Base-by-base conservation (phyloP, 306 rosid species). In the Vigna radiata region DNA sequence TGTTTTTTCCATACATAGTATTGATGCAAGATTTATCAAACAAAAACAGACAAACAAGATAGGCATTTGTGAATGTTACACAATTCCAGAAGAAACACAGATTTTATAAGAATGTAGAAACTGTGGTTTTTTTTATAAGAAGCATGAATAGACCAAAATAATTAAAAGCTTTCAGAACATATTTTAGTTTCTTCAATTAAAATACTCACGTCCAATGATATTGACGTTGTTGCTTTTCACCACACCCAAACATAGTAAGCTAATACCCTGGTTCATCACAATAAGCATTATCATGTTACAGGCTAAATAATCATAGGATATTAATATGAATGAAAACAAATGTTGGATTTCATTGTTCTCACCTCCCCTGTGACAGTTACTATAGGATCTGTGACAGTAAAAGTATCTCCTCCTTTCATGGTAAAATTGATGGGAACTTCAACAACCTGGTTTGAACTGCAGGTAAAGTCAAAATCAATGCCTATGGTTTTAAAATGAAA, bases 131-230 rank as follows among this genome's bases (percentile, higher is more conserved):
- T 17, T 63, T 1, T 2, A 64, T 14, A 54, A 67, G 49, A 77
- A 55, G 49, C 75, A 67, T 53, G 37, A 36, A 52, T 52, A 25
- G 33, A 43, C 19, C 5, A 76, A 71, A 52, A 23, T 7, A 43
- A 76, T 10, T 43, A n/a, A 60, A 50, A 59, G 46, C 21, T 82
- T 53, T 46, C 64, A 54, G 63, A 53, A 54, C 25, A 70, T 19
- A 41, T 62, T 58, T 27, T 10, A 70, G 54, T 70, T 49, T 47
- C 17, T 46, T 67, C 46, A 21, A 29, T 62, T 47, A 77, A 81
- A 79, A 84, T 78, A 77, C 99, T 92, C 73, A 96, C 98, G 97
- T 84, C 99, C 99, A 50, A 96, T 88, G 75, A 96, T 84, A 70
- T 96, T 86, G 48, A 92, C 63, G 68, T 77, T 76, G 58, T 49